phyloP scores from a whole-genome alignment of 495 filamentous ascomycete species.

The Antarctomyces pellizariae region DNA sequence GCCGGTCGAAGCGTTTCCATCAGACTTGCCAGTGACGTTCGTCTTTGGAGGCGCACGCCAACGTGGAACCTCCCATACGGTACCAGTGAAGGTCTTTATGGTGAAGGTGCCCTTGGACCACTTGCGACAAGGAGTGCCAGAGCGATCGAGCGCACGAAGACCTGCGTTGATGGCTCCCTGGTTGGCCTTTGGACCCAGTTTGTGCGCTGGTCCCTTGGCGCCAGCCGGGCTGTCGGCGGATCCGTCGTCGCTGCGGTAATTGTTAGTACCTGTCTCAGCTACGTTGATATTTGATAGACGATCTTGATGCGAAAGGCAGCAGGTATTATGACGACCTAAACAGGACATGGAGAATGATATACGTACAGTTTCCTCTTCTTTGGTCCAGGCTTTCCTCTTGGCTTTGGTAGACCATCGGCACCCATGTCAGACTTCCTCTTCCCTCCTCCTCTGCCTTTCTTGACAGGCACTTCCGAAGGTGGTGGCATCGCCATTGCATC shows the following conservation, averaged over 20 bases:
- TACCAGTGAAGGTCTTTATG: constrained; percentile 83
- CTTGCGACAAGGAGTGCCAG: constrained; percentile 71
- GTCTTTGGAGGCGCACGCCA: constrained; percentile 54
- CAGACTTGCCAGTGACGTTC: constrained; percentile 20
- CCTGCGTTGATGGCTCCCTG: constrained; percentile 94
- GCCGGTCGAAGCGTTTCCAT: constrained; percentile 31
- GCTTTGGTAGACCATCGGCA: constrained; percentile 33
- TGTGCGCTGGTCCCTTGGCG: constrained; percentile 27
- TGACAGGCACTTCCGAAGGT: constrained; percentile 27
- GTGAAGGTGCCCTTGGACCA: constrained; percentile 67
- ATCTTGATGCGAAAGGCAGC: background rate
- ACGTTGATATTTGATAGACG: constrained; percentile 3
- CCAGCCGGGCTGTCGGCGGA: constrained; percentile 23
- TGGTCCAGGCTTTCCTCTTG: constrained; percentile 67
- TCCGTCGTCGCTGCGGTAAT: constrained; percentile 31
- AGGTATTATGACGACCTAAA: constrained; percentile 1
- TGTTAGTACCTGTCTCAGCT: constrained; percentile 14
- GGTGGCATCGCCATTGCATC: constrained; percentile 29
- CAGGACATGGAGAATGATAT: constrained; percentile 2
- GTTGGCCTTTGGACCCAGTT: constrained; percentile 92
- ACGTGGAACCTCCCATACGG: constrained; percentile 57
- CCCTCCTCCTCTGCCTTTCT: constrained; percentile 40
- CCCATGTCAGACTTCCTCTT: constrained; percentile 24
- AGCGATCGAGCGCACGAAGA: constrained; percentile 77
- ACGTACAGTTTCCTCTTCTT: constrained; percentile 95